A percentile compares a stretch with the other conserved stretches of the same genome.
Evolutionary conservation across 2,329 filamentous ascomycete genomes (phyloP).

Genomic region (Clathrospora elynae): DNA sequence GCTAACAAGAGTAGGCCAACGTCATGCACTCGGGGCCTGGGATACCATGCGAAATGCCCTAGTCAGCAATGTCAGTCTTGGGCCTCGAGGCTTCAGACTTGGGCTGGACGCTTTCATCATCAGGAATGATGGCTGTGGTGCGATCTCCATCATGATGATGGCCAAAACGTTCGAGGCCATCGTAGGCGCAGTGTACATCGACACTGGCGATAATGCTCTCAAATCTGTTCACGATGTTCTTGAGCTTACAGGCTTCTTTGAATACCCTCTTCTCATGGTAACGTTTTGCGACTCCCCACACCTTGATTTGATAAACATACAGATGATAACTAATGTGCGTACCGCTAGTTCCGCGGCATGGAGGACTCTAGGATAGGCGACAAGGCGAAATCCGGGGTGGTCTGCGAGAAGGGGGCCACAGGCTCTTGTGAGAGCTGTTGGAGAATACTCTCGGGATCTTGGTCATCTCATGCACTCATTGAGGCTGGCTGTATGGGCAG

Average conservation of each 20-base stretch:
- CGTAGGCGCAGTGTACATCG: neutral
- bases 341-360: neutral
- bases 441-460: neutral
- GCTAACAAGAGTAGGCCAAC: neutral
- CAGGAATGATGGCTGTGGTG: neutral
- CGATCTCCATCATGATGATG: neutral
- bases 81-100: neutral
- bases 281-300: neutral
- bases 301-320: neutral
- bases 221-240: slow-evolving; percentile 3
- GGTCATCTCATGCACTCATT: neutral
- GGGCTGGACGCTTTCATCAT: neutral
- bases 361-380: neutral
- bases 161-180: slow-evolving; percentile 7
- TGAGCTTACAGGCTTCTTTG: slow-evolving; percentile 7
- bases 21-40: neutral
- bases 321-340: slow-evolving; percentile 8
- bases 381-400: neutral
- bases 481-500: neutral
- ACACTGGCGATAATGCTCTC: neutral
- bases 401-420: neutral
- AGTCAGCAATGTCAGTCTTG: neutral
- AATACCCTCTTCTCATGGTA: slow-evolving; percentile 3
- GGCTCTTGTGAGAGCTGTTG: neutral
- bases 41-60: neutral